Evolutionary conservation across 1,139 yeast genomes (phyloP).

Genomic region (Taphrina communis): DNA sequence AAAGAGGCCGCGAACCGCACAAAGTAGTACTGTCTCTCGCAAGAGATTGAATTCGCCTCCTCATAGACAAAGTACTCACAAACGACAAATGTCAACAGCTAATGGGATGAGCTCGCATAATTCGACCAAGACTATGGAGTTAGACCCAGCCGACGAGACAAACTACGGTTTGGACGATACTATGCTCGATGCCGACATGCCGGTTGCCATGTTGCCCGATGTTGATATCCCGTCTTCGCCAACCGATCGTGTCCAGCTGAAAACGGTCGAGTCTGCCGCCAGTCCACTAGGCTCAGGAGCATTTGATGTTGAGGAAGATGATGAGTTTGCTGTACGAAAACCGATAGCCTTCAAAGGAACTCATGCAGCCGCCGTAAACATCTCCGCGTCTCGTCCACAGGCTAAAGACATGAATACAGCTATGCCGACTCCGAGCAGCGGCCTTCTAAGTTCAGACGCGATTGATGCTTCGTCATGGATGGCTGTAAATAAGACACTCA

Average conservation of each 20-base stretch:
- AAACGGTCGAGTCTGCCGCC: neutral
- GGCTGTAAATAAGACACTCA: conserved; percentile 33
- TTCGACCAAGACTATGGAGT: neutral
- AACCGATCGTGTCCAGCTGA: neutral
- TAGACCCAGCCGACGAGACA: neutral
- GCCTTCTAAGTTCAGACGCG: conserved; percentile 45
- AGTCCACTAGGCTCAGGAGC: neutral
- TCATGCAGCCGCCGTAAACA: conserved; percentile 39
- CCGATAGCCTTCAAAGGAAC: conserved; percentile 38
- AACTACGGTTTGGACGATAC: conserved; percentile 13
- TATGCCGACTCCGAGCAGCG: conserved; percentile 15
- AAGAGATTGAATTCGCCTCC: conserved; percentile 7
- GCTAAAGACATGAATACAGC: conserved; percentile 9
- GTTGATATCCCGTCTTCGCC: conserved; percentile 39
- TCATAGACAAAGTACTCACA: conserved; percentile 7
- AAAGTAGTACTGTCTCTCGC: conserved; percentile 1
- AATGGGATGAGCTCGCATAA: neutral
- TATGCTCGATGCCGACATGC: conserved; percentile 16
- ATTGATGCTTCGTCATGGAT: conserved; percentile 43
- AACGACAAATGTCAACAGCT: conserved; percentile 5
- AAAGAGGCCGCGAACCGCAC: neutral
- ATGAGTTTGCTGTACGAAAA: conserved; percentile 46
- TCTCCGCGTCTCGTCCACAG: conserved; percentile 42
- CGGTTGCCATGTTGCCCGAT: neutral
- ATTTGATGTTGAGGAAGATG: conserved; percentile 43